phyloP scores from a whole-genome alignment of 2,329 filamentous ascomycete species.

The Aspergillus pseudoviridinutans region DNA sequence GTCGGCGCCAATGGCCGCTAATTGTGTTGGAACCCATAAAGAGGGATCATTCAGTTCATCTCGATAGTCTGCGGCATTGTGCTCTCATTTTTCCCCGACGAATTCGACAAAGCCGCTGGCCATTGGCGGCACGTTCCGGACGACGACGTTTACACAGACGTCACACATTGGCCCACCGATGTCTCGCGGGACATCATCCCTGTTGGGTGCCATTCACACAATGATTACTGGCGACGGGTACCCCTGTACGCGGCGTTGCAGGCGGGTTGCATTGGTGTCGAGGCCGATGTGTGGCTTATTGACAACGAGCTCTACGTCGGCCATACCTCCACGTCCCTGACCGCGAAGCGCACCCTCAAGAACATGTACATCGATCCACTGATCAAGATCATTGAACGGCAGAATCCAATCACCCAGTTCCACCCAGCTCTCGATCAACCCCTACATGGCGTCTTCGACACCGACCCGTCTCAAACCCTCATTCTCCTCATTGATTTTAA shows the following conservation, averaged over 20 bases:
- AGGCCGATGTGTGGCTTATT: constrained; percentile 57
- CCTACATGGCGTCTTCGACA: constrained; percentile 50
- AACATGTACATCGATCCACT: constrained; percentile 53
- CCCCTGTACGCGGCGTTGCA: constrained; percentile 54
- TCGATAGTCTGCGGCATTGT: constrained; percentile 35
- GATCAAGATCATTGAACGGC: constrained; percentile 45
- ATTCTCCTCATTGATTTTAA: constrained; percentile 54
- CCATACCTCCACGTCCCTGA: constrained; percentile 48
- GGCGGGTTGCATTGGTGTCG: constrained; percentile 53
- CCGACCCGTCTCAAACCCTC: constrained; percentile 45
- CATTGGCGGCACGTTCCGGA: constrained; percentile 39
- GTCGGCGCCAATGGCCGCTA: not conserved
- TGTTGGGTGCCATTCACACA: constrained; percentile 54
- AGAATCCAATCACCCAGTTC: constrained; percentile 44
- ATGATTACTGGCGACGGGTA: constrained; percentile 56
- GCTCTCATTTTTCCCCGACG: constrained; percentile 40
- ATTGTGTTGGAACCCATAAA: constrained; percentile 10
- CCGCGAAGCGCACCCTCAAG: constrained; percentile 45
- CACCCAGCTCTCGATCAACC: constrained; percentile 24
- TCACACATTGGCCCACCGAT: constrained; percentile 44
- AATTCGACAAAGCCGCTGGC: constrained; percentile 35
- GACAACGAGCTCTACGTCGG: constrained; percentile 53
- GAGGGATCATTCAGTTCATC: constrained; percentile 41
- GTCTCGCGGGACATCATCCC: constrained; percentile 49
- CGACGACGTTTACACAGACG: constrained; percentile 35